Percentiles rank a stretch among this genome's conserved stretches.
phyloP scores from a whole-genome alignment of 495 filamentous ascomycete species.

The Penicillium roqueforti region DNA sequence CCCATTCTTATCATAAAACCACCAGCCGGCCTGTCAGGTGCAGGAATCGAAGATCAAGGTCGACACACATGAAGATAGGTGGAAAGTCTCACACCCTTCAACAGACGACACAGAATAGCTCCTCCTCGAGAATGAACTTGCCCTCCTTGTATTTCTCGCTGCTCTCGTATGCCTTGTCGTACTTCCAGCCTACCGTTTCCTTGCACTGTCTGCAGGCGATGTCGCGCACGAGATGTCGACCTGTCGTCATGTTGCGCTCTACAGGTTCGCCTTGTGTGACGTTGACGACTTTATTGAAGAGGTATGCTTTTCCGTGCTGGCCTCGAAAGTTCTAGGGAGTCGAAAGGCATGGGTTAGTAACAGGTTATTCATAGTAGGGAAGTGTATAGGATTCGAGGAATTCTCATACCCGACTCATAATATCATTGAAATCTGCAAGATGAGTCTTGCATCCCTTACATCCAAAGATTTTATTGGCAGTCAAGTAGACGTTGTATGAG shows the following conservation, averaged over 20 bases:
- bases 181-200: conserved; percentile 95
- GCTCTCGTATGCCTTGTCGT: conserved; percentile 91
- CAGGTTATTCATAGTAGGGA: conserved; percentile 6
- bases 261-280: conserved; percentile 70
- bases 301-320: conserved; percentile 96
- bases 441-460: conserved; percentile 97
- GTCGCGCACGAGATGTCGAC: conserved; percentile 87
- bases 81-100: conserved; percentile 21
- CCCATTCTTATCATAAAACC: not conserved
- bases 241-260: conserved; percentile 99
- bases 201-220: conserved; percentile 86
- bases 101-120: conserved; percentile 76
- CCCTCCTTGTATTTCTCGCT: conserved; percentile 98
- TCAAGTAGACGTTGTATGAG: conserved; percentile 92
- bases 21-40: not conserved
- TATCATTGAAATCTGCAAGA: conserved; percentile 89
- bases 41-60: not conserved
- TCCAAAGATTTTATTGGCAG: conserved; percentile 83
- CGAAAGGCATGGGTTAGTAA: conserved; percentile 14
- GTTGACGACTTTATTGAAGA: conserved; percentile 94
- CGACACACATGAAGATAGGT: not conserved
- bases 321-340: conserved; percentile 87
- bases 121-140: conserved; percentile 94
- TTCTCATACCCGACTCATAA: conserved; percentile 76
- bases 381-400: conserved; percentile 5